Base-by-base conservation (phyloP, 371 early-diverging fungal species). In the Neoconidiobolus thromboides region DNA sequence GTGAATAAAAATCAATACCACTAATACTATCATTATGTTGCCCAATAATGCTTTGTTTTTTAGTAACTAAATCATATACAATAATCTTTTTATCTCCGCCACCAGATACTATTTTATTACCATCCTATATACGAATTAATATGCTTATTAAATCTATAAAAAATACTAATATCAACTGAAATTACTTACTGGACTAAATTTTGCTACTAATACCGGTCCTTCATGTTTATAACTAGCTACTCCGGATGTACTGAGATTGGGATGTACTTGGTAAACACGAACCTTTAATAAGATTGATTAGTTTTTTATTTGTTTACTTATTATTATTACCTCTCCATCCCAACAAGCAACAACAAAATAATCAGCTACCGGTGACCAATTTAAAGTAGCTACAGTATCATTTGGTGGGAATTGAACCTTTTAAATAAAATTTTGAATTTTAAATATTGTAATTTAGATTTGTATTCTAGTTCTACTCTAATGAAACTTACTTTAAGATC, bases 281-380 rank as follows among this genome's bases (percentile, higher is more conserved):
- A 92, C 91, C 91, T 93, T 50, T 37, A 58, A 39, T 26, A 63
- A 26, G 15, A 12, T 41, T 40, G 41, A 2, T 26, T 50, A 46
- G 10, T 42, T 12, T 14, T 52, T 2, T 9, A 3, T 2, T 42
- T 37, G 9, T 40, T 2, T 26, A 26, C 26, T 26, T 26, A 26
- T 26, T 26, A 2, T 37, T 44, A 63, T 51, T 76, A 88, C 93
- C 70, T 84, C 81, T 68, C 88, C 87, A 71, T 95, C 93, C 94
- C 96, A 96, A 4, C 91, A 89, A 14, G 85, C 73, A 0, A 85
- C 91, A 2, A 92, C 85, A 40, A 96, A 69, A 47, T 76, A 84
- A 68, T 96, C 87, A 5, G 86, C 85, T 61, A 76, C 74, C 6
- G 91, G 79, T 39, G 82, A 81, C 68, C 90, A 93, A n/a, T 75